Evolutionary conservation across 2,329 filamentous ascomycete species (phyloP).

Genomic region (Escovopsis sp.): DNA sequence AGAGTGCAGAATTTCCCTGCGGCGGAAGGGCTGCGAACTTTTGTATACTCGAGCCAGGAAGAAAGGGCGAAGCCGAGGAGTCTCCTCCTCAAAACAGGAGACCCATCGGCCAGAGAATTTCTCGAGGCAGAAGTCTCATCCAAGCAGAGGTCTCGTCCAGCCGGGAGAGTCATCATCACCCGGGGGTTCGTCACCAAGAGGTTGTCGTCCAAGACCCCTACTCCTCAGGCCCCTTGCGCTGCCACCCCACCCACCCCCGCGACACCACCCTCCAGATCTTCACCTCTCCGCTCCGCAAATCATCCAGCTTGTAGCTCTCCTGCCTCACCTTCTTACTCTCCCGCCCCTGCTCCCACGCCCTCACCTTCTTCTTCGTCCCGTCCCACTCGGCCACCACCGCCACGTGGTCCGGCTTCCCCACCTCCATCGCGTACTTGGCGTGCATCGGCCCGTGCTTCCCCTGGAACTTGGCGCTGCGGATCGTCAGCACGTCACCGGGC

Average conservation of each 20-base stretch:
- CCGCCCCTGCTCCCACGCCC: slow-evolving; percentile 86
- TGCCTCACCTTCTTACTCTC: slow-evolving; percentile 88
- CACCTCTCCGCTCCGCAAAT: slow-evolving; percentile 83
- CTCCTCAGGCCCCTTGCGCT: slow-evolving; percentile 37
- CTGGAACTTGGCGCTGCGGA: slow-evolving; percentile 88
- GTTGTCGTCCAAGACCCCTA: too few relatives aligned
- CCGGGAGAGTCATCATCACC: too few relatives aligned
- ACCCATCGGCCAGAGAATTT: too few relatives aligned
- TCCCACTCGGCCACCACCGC: slow-evolving; percentile 93
- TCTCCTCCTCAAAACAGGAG: too few relatives aligned
- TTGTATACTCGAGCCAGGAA: too few relatives aligned
- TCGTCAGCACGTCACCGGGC: slow-evolving; percentile 77
- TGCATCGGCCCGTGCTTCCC: slow-evolving; percentile 93
- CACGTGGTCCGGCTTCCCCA: slow-evolving; percentile 80
- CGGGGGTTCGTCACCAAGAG: too few relatives aligned
- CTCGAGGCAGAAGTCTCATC: neutral
- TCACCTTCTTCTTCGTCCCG: slow-evolving; percentile 92
- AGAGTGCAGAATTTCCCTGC: neutral
- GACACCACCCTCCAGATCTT: slow-evolving; percentile 96
- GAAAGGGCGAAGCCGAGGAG: too few relatives aligned
- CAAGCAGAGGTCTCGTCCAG: too few relatives aligned
- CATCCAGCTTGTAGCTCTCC: slow-evolving; percentile 87
- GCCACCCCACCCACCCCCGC: slow-evolving; percentile 85
- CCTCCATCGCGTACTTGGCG: slow-evolving; percentile 77
- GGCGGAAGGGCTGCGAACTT: neutral